A percentile compares a stretch with the other conserved stretches of the same genome.
phyloP scores from a whole-genome alignment of 495 filamentous ascomycete genomes.

The Penicillium argentinense region DNA sequence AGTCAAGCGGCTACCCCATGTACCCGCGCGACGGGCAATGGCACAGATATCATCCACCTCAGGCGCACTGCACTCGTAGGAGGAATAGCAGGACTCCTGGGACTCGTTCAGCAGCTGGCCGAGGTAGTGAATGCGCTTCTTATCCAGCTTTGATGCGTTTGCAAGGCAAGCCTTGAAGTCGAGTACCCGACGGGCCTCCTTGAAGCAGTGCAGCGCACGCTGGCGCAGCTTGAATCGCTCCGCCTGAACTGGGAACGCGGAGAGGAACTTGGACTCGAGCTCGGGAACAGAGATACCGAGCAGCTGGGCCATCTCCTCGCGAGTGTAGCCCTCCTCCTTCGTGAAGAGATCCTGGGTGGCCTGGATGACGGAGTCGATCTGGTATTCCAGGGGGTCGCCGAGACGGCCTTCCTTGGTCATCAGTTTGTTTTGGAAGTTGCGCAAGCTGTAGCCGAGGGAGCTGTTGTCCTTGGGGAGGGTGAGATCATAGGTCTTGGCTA shows the following conservation, averaged over 20 bases:
- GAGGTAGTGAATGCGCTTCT: conserved; percentile 64
- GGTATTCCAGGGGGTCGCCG: conserved; percentile 55
- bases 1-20: conserved; percentile 83
- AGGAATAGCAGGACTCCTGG: conserved; percentile 77
- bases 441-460: conserved; percentile 79
- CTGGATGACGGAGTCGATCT: conserved; percentile 68
- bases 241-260: conserved; percentile 82
- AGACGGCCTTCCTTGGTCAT: conserved; percentile 63
- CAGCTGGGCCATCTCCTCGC: conserved; percentile 77
- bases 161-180: conserved; percentile 74
- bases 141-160: conserved; percentile 49
- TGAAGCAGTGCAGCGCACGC: conserved; percentile 85
- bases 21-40: conserved; percentile 74
- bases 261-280: conserved; percentile 72
- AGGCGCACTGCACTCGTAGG: conserved; percentile 86
- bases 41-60: conserved; percentile 85
- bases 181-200: conserved; percentile 82
- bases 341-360: conserved; percentile 63
- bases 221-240: conserved; percentile 85
- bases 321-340: conserved; percentile 80
- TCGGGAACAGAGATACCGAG: conserved; percentile 67
- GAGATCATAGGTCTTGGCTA: conserved; percentile 60
- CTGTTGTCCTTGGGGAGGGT: conserved; percentile 76
- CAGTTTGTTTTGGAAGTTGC: conserved; percentile 81
- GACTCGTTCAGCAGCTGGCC: conserved; percentile 89